Evolutionary conservation across 345 rosid species (phyloP), one percentile per base, ranked within the genome.

Genomic region (Cardamine resedifolia): DNA sequence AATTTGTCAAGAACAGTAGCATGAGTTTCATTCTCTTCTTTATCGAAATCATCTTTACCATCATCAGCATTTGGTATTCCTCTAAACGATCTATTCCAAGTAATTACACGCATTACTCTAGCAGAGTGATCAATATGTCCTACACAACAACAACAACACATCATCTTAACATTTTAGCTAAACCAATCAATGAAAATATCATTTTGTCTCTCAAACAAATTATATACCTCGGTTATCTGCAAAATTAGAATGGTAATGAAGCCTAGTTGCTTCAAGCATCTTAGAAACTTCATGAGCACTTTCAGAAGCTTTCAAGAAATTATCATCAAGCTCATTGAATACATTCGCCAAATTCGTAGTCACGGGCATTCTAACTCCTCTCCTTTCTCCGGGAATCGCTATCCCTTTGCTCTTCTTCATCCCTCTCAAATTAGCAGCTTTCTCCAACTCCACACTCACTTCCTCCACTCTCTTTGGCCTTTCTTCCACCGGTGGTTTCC

Each of bases 241-340:
- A 70, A 92, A 96, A 80, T 96, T 96, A n/a, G 98, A 96, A 81
- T 96, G 99, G 81, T 90, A 96, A 87, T 92, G 96, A 71, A 96
- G 75, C 68, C 96, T 78, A 4, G 98, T 86, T 20, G 98, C 98
- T 87, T 96, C 98, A 79, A 96, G 70, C 92, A 95, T 85, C 85
- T 87, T 96, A 1, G 96, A 92, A 67, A 96, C 98, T 48, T 87
- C 97, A 20, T 92, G 94, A 7, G 96, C 96, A 82, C 96, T 88
- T 73, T 96, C 91, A 9, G 84, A 91, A 27, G 99, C 97, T 80
- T 83, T 85, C 78, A 96, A 78, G 79, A 96, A 96, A 68, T 83
- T 85, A 82, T 92, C 92, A 86, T 96, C 98, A 78, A 96, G 82
- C 33, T 87, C 86, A 45, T 16, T 33, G 76, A 90, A 95, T 30